Evolutionary conservation across 75 land plant genomes (phyloP).

Genomic region (Cupressus sempervirens): DNA sequence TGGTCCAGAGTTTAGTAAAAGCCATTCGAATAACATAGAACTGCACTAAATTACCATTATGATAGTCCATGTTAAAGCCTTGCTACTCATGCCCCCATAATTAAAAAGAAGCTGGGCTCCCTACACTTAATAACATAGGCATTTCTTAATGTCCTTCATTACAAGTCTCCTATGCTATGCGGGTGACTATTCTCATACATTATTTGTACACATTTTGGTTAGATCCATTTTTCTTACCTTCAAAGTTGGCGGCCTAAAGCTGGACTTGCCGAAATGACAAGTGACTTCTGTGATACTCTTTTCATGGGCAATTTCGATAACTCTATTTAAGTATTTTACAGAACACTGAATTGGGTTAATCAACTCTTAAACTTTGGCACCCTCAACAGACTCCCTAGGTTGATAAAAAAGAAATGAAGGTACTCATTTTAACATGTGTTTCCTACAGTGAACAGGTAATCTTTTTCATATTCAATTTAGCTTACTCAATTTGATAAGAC

Average conservation of each 20-base stretch:
- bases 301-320: neutral
- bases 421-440: too few species aligned
- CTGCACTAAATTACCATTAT: neutral
- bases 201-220: neutral
- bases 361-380: neutral
- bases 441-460: too few species aligned
- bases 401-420: too few species aligned
- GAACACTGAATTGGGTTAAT: neutral
- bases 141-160: neutral
- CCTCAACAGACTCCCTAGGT: neutral
- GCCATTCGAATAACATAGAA: neutral
- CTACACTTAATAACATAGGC: neutral
- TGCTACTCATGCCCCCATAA: neutral
- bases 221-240: neutral
- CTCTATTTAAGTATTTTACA: neutral
- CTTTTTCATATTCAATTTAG: too few species aligned
- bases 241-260: too few species aligned
- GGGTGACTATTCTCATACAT: neutral
- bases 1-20: neutral
- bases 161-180: neutral
- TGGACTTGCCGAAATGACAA: neutral
- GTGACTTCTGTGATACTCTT: neutral
- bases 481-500: too few species aligned
- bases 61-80: neutral
- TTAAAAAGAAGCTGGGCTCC: neutral